Conservation (phyloP, 352 stramenopile genomes). For the Pilasporangium apinafurcum region DNA sequence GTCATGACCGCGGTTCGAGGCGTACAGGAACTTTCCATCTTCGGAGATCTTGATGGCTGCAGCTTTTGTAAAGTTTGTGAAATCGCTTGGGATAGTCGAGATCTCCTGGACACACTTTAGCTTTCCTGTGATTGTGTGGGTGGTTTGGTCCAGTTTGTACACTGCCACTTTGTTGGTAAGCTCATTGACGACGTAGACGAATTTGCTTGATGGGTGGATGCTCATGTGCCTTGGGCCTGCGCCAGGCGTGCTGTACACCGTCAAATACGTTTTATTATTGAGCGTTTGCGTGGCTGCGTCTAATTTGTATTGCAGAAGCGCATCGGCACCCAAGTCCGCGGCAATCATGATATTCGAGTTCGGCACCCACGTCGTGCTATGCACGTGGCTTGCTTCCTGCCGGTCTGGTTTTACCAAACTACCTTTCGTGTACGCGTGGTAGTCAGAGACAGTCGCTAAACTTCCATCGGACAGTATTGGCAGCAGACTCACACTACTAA, state of each 20-base stretch:
- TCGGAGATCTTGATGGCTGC: constrained; percentile 51
- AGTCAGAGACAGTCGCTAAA: constrained; percentile 21
- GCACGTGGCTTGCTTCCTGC: constrained; percentile 46
- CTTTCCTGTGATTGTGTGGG: neutral
- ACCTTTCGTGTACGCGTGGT: constrained; percentile 27
- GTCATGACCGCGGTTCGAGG: constrained; percentile 59
- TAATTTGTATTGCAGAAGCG: constrained; percentile 43
- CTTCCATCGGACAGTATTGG: constrained; percentile 37
- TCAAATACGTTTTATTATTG: constrained; percentile 7
- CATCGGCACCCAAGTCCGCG: constrained; percentile 58
- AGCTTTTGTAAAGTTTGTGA: constrained; percentile 14
- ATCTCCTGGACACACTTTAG: constrained; percentile 27
- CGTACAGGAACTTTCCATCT: constrained; percentile 53
- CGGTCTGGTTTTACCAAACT: constrained; percentile 25
- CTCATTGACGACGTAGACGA: constrained; percentile 61
- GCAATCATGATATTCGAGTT: constrained; percentile 31
- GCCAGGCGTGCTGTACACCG: constrained; percentile 16
- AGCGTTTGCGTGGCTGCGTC: constrained; percentile 28
- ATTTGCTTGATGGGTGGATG: constrained; percentile 31
- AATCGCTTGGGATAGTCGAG: constrained; percentile 40
- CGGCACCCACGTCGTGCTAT: constrained; percentile 59
- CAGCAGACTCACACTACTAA: constrained; percentile 50
- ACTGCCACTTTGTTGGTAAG: constrained; percentile 56
- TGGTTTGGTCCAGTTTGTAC: constrained; percentile 16
- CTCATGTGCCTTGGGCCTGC: constrained; percentile 62